These are phyloP conservation scores for Acanthamoeba sp. DNA, from an alignment of 208 protist genomes.

Conservation along the genomic window DNA sequence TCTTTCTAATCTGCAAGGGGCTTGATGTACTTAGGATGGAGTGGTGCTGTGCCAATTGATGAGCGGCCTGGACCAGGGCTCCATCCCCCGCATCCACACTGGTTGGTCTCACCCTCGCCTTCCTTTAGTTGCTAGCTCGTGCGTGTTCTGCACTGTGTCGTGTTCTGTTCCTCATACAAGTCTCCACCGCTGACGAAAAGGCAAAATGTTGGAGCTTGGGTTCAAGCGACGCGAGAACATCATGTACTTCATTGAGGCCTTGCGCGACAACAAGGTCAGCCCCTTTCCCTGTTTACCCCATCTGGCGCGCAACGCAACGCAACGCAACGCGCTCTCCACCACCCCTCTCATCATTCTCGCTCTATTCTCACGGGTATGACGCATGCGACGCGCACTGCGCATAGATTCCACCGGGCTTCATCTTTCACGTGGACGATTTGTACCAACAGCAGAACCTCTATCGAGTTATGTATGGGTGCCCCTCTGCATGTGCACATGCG, in stretches of 20 bases:
- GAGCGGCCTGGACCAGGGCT: neutral
- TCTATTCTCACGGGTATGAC: too few relatives aligned
- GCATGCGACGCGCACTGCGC: too few relatives aligned
- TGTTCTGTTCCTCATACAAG: neutral
- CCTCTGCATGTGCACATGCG: neutral
- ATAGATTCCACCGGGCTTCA: constrained; percentile 10
- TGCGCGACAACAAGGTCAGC: constrained; percentile 55
- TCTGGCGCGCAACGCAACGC: too few relatives aligned
- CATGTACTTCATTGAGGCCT: constrained; percentile 55
- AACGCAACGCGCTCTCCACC: too few relatives aligned
- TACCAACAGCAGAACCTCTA: constrained; percentile 33
- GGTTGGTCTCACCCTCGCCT: neutral
- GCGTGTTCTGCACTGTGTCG: neutral
- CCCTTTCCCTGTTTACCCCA: too few relatives aligned
- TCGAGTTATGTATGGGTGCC: neutral
- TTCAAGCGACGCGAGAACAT: constrained; percentile 71
- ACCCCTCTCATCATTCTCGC: too few relatives aligned
- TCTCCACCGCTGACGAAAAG: neutral
- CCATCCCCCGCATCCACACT: constrained; percentile 60
- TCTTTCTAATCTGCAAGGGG: neutral
- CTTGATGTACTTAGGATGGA: constrained; percentile 45
- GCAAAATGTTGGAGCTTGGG: neutral
- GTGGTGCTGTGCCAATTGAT: constrained; percentile 59
- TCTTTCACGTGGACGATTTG: constrained; percentile 37
- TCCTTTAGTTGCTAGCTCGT: neutral